phyloP scores from a whole-genome alignment of 1,139 yeast species.

The Nakaseomyces glabratus region DNA sequence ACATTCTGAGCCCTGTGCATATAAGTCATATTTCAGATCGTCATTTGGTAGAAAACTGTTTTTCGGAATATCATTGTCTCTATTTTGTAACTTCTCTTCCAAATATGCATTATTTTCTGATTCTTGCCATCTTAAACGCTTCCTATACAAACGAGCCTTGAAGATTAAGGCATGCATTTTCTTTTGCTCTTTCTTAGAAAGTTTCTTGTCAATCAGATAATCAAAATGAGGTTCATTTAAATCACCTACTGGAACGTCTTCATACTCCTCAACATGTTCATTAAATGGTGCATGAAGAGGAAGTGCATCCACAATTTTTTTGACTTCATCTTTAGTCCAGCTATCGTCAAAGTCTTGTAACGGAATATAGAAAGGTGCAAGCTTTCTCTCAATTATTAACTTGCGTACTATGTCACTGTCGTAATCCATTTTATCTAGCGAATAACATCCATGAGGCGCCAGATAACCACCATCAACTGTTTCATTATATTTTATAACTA shows the following conservation, averaged over 20 bases:
- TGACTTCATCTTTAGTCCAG: constrained; percentile 68
- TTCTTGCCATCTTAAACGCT: constrained; percentile 44
- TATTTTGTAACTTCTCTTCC: constrained; percentile 32
- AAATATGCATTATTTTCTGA: constrained; percentile 43
- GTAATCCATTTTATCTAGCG: constrained; percentile 62
- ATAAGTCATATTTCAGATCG: constrained; percentile 43
- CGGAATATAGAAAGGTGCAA: constrained; percentile 91
- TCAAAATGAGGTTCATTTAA: constrained; percentile 31
- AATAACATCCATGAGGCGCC: constrained; percentile 86
- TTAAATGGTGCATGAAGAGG: constrained; percentile 52
- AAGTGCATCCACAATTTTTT: constrained; percentile 45
- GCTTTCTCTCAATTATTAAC: constrained; percentile 52
- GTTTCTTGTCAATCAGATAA: constrained; percentile 39
- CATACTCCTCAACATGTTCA: constrained; percentile 41
- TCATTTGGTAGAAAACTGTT: constrained; percentile 33
- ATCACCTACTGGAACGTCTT: constrained; percentile 42
- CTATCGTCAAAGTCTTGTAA: constrained; percentile 67
- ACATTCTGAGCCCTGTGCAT: constrained; percentile 67
- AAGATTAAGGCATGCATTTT: constrained; percentile 51
- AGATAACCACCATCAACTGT: constrained; percentile 70
- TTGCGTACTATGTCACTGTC: constrained; percentile 60
- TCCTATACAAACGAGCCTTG: constrained; percentile 39
- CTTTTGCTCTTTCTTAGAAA: constrained; percentile 37
- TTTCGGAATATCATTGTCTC: background rate
- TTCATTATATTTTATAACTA: constrained; percentile 51